These are phyloP conservation scores for Rhizoctonia solani DNA, from an alignment of 1,284 basidiomycete species.

Conservation along the genomic window DNA sequence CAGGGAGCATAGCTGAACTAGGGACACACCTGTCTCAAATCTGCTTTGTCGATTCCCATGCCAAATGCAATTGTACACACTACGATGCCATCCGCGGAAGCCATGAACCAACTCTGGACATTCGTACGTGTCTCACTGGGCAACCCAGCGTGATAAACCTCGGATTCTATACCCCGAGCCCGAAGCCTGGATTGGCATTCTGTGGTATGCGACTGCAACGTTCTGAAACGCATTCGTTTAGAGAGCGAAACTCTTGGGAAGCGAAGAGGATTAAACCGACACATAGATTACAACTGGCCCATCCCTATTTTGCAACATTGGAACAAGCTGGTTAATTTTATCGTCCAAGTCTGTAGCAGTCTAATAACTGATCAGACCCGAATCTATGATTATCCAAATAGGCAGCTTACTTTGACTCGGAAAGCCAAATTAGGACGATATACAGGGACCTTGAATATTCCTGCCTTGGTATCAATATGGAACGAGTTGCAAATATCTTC, in stretches of 20 bases:
- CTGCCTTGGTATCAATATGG: constrained; percentile 31
- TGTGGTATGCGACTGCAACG: constrained; percentile 35
- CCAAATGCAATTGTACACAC: constrained; percentile 39
- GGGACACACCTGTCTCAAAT: constrained; percentile 28
- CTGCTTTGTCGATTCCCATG: constrained; percentile 36
- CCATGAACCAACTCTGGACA: constrained; percentile 38
- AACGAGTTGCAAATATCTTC: constrained; percentile 38
- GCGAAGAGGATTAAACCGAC: not conserved
- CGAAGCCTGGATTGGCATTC: constrained; percentile 29
- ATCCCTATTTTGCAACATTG: constrained; percentile 31
- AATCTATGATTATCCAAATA: not conserved
- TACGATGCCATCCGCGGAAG: constrained; percentile 33
- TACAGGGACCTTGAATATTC: constrained; percentile 33
- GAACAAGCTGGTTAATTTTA: constrained; percentile 28
- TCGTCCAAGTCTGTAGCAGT: constrained; percentile 7
- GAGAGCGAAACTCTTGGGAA: not conserved
- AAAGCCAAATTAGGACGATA: constrained; percentile 37
- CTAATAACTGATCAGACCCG: not conserved
- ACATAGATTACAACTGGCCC: constrained; percentile 38
- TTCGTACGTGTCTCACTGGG: constrained; percentile 10
- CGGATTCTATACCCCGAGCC: constrained; percentile 25
- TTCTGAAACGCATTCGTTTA: not conserved
- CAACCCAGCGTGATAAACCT: constrained; percentile 37
- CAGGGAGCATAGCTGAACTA: not conserved
- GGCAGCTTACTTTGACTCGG: constrained; percentile 11